Base-by-base conservation (phyloP, 148 eudicot genomes). In the Camellia japonica region DNA sequence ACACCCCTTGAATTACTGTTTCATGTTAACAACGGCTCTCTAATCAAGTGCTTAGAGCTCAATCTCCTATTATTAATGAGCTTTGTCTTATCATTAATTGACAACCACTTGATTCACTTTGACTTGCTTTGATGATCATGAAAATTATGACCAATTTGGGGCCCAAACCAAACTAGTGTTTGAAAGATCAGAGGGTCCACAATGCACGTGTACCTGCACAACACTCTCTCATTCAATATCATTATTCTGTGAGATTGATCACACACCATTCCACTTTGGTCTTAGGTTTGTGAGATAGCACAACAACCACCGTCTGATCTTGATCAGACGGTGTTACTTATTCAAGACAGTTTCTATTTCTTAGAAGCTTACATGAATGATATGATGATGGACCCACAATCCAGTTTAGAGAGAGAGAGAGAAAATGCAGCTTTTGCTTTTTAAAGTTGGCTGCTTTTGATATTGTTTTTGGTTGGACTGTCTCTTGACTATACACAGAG, bases 361-460 rank as follows among this genome's bases (percentile, higher is more conserved):
- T 30, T 30, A 30, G n/a, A 30, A 30, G 14, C 44, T 76, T 62
- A 49, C n/a, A 73, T 10, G 71, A 44, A 30, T 30, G 38, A 30
- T 30, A 30, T 30, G 23, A 63, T 20, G n/a, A 46, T 47, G 74
- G 74, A 47, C 58, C 74, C 58, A 46, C 18, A 18, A n/a, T n/a
- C 3, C 30, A 52, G 74, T 16, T 6, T 19, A 43, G 74, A 47
- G 79, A 41, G 42, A 55, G 42, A 55, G 78, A 15, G 59, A 58
- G 47, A 38, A 41, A 18, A 38, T 51, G 73, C 88, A 83, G 78
- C 86, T 86, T 86, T 86, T 76, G 83, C 85, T 80, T 84, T 78
- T 56, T 60, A 75, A 81, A 84, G 79, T 79, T 77, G 30, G 3
- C 71, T 73, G 76, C 84, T 74, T 82, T 80, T 84, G 80, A 77